These are phyloP conservation scores for Populus davidiana DNA, from an alignment of 345 rosid species.

Conservation along the genomic window DNA sequence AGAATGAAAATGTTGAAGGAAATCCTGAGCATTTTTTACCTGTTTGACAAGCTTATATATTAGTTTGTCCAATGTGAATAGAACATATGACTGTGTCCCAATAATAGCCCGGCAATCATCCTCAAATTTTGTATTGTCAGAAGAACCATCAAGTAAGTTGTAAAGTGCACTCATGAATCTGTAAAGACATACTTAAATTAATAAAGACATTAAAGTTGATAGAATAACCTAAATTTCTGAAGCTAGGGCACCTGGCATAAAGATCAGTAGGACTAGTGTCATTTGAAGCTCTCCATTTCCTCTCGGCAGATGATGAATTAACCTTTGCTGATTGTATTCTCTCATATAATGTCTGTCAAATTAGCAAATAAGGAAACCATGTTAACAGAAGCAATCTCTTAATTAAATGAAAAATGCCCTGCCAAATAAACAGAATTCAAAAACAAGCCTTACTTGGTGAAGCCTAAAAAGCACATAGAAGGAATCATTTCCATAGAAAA, in stretches of 20 bases:
- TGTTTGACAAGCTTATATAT: slow-evolving; percentile 88
- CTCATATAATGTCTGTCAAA: slow-evolving; percentile 71
- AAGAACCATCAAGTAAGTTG: slow-evolving; percentile 88
- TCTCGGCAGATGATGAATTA: slow-evolving; percentile 81
- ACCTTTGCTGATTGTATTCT: slow-evolving; percentile 87
- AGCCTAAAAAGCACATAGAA: slow-evolving; percentile 91
- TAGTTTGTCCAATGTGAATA: slow-evolving; percentile 92
- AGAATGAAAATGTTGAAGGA: background rate
- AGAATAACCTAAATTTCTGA: slow-evolving; percentile 1
- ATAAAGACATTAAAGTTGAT: background rate
- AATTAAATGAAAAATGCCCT: slow-evolving; percentile 5
- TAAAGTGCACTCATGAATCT: slow-evolving; percentile 92
- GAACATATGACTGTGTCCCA: slow-evolving; percentile 91
- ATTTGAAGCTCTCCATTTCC: slow-evolving; percentile 83
- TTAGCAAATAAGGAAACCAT: background rate
- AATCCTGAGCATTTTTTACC: slow-evolving; percentile 39
- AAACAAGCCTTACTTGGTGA: slow-evolving; percentile 66
- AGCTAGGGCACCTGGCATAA: slow-evolving; percentile 63
- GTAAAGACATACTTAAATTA: slow-evolving; percentile 13
- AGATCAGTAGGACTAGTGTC: slow-evolving; percentile 64
- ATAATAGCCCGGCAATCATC: slow-evolving; percentile 95
- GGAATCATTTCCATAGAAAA: slow-evolving; percentile 95
- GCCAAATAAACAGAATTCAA: background rate
- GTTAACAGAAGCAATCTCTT: slow-evolving; percentile 10
- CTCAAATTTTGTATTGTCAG: slow-evolving; percentile 90